Base-by-base conservation (phyloP, 345 rosid species). In the Ricinus communis region DNA sequence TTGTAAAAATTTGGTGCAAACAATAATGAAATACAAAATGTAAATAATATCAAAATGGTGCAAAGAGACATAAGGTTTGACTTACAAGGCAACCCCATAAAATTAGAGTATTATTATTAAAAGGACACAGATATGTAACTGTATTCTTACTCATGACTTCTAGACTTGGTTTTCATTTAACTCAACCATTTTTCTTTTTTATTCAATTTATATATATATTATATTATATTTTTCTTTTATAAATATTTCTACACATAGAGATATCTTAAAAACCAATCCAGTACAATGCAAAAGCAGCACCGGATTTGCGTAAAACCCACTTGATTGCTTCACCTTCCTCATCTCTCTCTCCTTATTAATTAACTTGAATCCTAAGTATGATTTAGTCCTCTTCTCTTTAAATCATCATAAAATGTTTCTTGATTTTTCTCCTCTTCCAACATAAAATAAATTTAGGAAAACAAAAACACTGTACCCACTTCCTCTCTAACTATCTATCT, bases 301-400 rank as follows among this genome's bases (percentile, higher is more conserved):
- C 86, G 65, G 73, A 84, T 85, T 87, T 75, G 90, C 88, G 87
- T 88, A 84, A 83, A 81, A 56, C 65, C 86, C 80, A 88, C 90
- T 81, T 82, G 78, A 82, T 85, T 80, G 86, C 80, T 77, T 84
- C 87, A 82, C 89, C 84, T 73, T 74, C 84, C 74, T 71, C 80
- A 38, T 24, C 63, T 77, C 74, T 77, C 82, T 75, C 75, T 68
- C 78, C 56, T 9, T 85, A 4, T 9, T 9, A 4, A 43, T 43
- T 43, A 80, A 77, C 91, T 83, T 85, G 69, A 81, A 77, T 77
- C 81, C 84, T 80, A 87, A 85, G 91, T 65, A 85, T 87, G 77
- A 75, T 75, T 78, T 68, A 68, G 69, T 62, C 73, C 66, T 69
- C 80, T 77, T 61, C 71, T 36, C 82, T 80, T 76, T 47, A 79